These are phyloP conservation scores for Pleurozium schreberi DNA, from an alignment of 225 moss, liverwort and hornwort species.

Conservation along the genomic window DNA sequence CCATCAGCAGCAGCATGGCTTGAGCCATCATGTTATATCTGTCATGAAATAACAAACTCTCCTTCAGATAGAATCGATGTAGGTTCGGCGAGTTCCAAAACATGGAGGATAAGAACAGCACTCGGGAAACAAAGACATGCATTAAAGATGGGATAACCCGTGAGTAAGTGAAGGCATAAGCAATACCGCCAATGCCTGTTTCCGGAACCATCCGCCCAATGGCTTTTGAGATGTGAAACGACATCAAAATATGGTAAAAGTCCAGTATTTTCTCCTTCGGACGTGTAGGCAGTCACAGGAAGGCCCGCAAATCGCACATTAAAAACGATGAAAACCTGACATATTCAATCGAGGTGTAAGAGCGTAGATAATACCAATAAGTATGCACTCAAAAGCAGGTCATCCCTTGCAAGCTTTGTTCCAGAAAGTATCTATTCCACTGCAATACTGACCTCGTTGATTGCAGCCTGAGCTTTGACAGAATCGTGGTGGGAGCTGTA, in stretches of 20 bases:
- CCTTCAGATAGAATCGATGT: not conserved
- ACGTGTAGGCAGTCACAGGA: conserved; percentile 38
- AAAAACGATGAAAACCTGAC: conserved; percentile 88
- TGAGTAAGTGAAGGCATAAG: not conserved
- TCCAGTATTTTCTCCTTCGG: conserved; percentile 15
- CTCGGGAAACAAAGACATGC: not conserved
- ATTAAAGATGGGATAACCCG: not conserved
- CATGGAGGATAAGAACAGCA: not conserved
- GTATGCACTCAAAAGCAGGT: not conserved
- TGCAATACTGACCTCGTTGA: conserved; percentile 76
- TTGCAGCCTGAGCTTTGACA: conserved; percentile 95
- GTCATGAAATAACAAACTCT: conserved; percentile 9
- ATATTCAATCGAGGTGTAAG: not conserved
- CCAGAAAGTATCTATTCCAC: not conserved
- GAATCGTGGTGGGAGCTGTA: conserved; percentile 95
- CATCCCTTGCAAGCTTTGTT: conserved; percentile 2
- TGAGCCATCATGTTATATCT: conserved; percentile 97
- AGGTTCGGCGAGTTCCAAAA: not conserved
- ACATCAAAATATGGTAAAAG: conserved; percentile 42
- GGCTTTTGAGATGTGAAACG: conserved; percentile 46
- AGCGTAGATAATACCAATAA: not conserved
- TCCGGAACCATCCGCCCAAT: conserved; percentile 39
- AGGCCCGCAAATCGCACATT: conserved; percentile 88
- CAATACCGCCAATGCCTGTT: conserved; percentile 89
- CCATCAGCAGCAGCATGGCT: conserved; percentile 86